A percentile compares a stretch with the other conserved stretches of the same genome.
Conservation (phyloP, 495 filamentous ascomycete genomes). For the Aspergillus sclerotioniger region DNA sequence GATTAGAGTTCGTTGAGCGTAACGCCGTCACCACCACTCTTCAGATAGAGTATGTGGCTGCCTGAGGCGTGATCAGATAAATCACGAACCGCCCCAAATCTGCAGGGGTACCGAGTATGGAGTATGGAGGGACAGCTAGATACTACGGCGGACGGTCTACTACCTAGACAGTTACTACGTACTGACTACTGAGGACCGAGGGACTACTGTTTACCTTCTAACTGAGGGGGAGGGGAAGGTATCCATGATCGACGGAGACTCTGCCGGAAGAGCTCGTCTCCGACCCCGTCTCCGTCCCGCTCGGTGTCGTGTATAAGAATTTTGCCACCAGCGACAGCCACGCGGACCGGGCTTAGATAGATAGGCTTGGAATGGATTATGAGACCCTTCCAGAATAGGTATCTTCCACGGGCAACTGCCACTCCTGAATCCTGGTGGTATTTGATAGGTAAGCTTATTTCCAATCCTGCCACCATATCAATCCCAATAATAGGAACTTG, state of each 20-base stretch:
- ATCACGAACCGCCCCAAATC: not conserved
- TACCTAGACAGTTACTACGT: too few species aligned
- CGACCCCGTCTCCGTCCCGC: too few species aligned
- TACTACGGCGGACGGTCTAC: not conserved
- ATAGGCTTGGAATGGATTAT: not conserved
- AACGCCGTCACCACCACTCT: not conserved
- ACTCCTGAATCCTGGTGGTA: not conserved
- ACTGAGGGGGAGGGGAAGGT: too few species aligned
- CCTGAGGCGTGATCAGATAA: slow-evolving; percentile 1
- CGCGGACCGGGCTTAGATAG: not conserved
- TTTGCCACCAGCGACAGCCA: not conserved
- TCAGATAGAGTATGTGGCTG: not conserved
- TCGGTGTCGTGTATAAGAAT: too few species aligned
- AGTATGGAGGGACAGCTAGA: not conserved
- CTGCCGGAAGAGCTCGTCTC: too few species aligned
- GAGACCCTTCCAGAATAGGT: slow-evolving; percentile 1
- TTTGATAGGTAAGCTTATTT: not conserved
- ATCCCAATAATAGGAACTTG: too few species aligned
- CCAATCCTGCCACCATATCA: too few species aligned
- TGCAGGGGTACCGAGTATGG: not conserved
- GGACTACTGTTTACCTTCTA: too few species aligned
- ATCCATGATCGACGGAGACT: too few species aligned
- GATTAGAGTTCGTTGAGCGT: not conserved
- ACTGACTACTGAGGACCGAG: too few species aligned
- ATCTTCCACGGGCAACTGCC: not conserved